Conservation (phyloP, 2,329 filamentous ascomycete species). For the Trichophyton equinum region DNA sequence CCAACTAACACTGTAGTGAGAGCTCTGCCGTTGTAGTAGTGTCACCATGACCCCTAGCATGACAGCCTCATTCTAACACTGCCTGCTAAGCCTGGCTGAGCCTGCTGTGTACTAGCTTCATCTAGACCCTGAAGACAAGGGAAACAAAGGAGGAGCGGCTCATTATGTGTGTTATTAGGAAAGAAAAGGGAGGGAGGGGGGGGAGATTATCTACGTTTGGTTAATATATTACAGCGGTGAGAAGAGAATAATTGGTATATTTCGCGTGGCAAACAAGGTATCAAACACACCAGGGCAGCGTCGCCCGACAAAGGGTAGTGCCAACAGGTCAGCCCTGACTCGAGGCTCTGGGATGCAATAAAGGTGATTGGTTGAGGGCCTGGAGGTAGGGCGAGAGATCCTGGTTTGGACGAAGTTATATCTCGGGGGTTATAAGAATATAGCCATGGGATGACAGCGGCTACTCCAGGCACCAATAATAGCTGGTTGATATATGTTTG, state of each 20-base stretch:
- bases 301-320: constrained; percentile 4
- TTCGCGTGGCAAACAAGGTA: constrained; percentile 3
- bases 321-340: not conserved
- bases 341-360: not conserved
- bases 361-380: not conserved
- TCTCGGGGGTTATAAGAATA: not conserved
- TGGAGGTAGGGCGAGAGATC: not conserved
- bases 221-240: constrained; percentile 1
- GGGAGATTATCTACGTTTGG: not conserved
- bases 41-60: not conserved
- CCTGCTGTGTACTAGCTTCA: not conserved
- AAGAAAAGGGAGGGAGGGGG: not conserved
- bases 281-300: not conserved
- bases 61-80: not conserved
- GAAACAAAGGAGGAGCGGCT: not conserved
- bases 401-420: not conserved
- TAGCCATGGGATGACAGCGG: not conserved
- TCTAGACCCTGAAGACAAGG: not conserved
- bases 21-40: not conserved
- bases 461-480: not conserved
- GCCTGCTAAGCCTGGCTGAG: not conserved
- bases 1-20: not conserved
- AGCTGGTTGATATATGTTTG: not conserved
- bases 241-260: not conserved
- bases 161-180: not conserved